Base-by-base conservation (phyloP, 176 grass and related monocot genomes). In the Zea mays region DNA sequence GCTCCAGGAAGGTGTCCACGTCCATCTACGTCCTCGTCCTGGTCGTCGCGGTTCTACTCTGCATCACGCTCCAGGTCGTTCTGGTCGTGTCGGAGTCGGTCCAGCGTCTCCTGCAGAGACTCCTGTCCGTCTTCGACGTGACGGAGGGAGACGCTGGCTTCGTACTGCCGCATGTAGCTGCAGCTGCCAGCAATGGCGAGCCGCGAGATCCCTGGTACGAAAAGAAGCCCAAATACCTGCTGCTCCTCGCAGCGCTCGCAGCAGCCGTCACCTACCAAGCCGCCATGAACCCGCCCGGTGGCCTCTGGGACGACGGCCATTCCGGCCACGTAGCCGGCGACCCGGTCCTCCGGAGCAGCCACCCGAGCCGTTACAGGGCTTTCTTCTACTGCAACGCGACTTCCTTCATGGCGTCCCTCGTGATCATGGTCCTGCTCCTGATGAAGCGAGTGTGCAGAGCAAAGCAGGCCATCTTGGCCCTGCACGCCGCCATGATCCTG, bases 381-480 rank as follows among this genome's bases (percentile, higher is more conserved):
- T 88, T 91, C 59, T 88, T 88, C 78, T 91, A 91, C 61, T 85
- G 81, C 50, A 91, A 91, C 5, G 89, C 89, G 0, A 85, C 85
- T 2, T 87, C 84, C 3, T 91, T 91, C 81, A 76, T 91, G 72
- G 67, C 85, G 3, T 91, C 85, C 3, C 58, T 91, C 8, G 89
- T 88, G 16, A 76, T 88, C 4, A 91, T 68, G 27, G 82, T 88
- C 40, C 19, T 88, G 1, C 89, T 91, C 7, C 81, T 91, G 84
- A 89, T 80, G 79, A 58, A 62, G 46, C 16, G 74, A 48, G 86
- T 89, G 13, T 42, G 73, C 42, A 37, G 60, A 4, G 27, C 41
- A 1, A 10, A 3, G 3, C 76, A 59, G n/a, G 72, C 75, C 10
- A 39, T 92, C 14, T 21, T 76, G 64, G 86, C 84, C 0, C 15